phyloP scores from a whole-genome alignment of 129 eudicot genomes.

The Escallonia herrerae region DNA sequence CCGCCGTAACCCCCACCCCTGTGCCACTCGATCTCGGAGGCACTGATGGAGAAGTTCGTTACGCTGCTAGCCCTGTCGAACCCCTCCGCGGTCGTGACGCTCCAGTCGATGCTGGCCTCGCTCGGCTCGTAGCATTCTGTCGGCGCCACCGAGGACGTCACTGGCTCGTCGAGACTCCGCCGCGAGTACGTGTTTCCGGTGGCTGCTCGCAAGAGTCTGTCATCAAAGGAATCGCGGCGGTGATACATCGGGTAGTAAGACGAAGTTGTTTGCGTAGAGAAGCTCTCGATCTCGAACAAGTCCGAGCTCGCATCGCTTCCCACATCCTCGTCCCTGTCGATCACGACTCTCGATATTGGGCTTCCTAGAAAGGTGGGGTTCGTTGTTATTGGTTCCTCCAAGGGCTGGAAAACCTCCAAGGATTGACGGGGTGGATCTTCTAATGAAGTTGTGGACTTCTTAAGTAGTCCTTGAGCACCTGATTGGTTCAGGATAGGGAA shows the following conservation, averaged over 20 bases:
- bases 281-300: constrained; percentile 73
- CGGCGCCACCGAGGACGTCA: not conserved
- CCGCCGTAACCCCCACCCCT: no score
- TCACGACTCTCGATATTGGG: constrained; percentile 54
- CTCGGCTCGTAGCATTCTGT: not conserved
- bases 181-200: no score
- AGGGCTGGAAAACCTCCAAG: constrained; percentile 33
- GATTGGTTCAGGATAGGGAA: no score
- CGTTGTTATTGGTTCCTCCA: constrained; percentile 23
- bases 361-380: constrained; percentile 34
- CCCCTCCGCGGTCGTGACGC: not conserved
- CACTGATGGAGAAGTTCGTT: not conserved
- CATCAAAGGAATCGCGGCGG: no score
- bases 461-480: no score
- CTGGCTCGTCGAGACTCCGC: not conserved
- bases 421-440: constrained; percentile 20
- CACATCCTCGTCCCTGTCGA: constrained; percentile 34
- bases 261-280: constrained; percentile 25
- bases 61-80: not conserved
- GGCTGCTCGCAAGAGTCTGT: no score
- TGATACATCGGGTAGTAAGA: not conserved
- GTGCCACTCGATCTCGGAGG: no score
- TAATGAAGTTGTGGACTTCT: no score
- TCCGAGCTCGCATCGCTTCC: constrained; percentile 78
- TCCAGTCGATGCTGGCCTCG: constrained; percentile 1